Evolutionary conservation across 768 basidiomycete species (phyloP).

Genomic region (Psilocybe subaeruginosa): DNA sequence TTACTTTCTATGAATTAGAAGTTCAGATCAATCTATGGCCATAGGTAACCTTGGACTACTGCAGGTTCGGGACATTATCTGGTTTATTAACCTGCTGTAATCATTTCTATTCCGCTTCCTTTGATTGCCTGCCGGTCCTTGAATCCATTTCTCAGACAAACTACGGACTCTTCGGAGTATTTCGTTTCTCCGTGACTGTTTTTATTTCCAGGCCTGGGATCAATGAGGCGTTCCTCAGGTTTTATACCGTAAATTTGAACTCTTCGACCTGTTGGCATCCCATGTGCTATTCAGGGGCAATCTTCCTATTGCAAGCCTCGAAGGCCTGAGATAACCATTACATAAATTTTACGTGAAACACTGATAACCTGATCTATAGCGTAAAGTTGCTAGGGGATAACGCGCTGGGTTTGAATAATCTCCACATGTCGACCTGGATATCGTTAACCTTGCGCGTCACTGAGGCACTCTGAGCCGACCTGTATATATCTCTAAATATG

Average conservation of each 20-base stretch:
- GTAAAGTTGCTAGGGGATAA: background rate
- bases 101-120: constrained; percentile 6
- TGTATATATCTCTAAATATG: background rate
- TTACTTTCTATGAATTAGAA: background rate
- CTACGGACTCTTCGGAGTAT: background rate
- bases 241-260: background rate
- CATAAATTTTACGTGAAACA: background rate
- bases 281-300: background rate
- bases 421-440: background rate
- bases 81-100: background rate
- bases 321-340: background rate
- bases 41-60: background rate
- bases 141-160: background rate
- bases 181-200: background rate
- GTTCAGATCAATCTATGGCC: background rate
- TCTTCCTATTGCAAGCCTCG: background rate
- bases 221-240: background rate
- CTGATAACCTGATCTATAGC: background rate
- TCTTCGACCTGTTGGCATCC: background rate
- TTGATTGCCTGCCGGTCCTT: constrained; percentile 3
- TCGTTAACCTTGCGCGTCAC: background rate
- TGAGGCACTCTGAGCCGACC: background rate
- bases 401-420: background rate
- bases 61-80: background rate
- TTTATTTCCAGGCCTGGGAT: no score